Evolutionary conservation across 306 rosid genomes (phyloP).

Genomic region (Adenanthera pavonina): DNA sequence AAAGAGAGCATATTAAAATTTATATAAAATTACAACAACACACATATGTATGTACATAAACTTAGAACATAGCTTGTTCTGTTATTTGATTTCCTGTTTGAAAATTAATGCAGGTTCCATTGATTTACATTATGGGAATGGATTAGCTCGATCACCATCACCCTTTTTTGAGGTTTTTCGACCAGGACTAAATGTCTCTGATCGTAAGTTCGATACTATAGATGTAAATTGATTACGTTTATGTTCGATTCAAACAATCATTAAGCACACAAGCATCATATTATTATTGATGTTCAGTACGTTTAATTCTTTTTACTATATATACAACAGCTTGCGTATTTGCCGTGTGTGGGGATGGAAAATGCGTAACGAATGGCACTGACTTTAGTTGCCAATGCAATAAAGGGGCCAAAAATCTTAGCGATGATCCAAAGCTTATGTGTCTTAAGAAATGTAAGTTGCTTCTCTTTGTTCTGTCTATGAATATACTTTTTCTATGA

Average conservation of each 20-base stretch:
- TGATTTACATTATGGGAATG: neutral
- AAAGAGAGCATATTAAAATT: neutral
- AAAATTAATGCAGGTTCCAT: neutral
- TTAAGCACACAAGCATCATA: too few species aligned
- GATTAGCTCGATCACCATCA: neutral
- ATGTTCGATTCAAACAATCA: too few species aligned
- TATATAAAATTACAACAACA: neutral
- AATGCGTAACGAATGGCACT: neutral
- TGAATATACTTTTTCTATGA: too few species aligned
- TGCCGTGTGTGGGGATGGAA: neutral
- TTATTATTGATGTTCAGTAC: too few species aligned
- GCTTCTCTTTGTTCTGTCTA: neutral
- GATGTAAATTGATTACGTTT: too few species aligned
- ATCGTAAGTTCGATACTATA: neutral
- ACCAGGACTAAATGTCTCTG: neutral
- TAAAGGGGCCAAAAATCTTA: neutral
- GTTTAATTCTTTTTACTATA: too few species aligned
- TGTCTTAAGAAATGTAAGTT: conserved; percentile 39
- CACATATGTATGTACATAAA: neutral
- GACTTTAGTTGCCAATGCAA: neutral
- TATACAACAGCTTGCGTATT: neutral
- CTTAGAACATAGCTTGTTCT: neutral
- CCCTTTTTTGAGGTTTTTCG: neutral
- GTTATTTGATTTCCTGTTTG: too few species aligned
- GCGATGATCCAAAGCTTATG: neutral